Evolutionary conservation across 225 moss, liverwort and hornwort species (phyloP).

Genomic region (Rhytidiadelphus loreus): DNA sequence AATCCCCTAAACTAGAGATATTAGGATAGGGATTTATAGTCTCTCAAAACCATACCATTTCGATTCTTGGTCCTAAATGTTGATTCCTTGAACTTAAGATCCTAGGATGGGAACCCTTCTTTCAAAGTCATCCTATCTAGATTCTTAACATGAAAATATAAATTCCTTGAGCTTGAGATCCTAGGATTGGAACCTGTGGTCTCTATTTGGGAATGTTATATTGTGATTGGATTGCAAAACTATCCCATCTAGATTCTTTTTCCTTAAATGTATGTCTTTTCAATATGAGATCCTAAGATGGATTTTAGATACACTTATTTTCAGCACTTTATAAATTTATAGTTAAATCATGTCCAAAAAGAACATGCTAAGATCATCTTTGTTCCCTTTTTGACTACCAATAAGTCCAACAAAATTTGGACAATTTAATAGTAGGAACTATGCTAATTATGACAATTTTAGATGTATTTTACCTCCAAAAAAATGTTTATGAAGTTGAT

Average conservation of each 20-base stretch:
- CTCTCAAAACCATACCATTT: background rate
- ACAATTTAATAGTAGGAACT: background rate
- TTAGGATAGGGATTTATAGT: fast-evolving
- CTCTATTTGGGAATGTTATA: background rate
- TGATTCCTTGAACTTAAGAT: fast-evolving
- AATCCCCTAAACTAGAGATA: background rate
- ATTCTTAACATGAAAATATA: fast-evolving
- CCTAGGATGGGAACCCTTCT: background rate
- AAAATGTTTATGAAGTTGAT: background rate
- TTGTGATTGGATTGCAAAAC: background rate
- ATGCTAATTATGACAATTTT: background rate
- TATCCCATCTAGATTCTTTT: background rate
- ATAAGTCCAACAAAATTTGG: background rate
- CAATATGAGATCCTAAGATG: background rate
- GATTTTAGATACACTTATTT: background rate
- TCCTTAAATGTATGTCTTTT: too few relatives aligned
- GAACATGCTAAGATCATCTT: background rate
- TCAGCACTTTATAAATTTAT: fast-evolving
- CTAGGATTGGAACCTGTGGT: fast-evolving
- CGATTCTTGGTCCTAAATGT: background rate
- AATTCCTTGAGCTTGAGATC: fast-evolving
- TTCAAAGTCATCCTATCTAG: background rate
- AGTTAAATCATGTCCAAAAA: background rate
- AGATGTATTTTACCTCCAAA: background rate
- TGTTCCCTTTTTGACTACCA: background rate